Conservation (phyloP, 192 early-diverging fungal genomes). For the Podila minutissima region DNA sequence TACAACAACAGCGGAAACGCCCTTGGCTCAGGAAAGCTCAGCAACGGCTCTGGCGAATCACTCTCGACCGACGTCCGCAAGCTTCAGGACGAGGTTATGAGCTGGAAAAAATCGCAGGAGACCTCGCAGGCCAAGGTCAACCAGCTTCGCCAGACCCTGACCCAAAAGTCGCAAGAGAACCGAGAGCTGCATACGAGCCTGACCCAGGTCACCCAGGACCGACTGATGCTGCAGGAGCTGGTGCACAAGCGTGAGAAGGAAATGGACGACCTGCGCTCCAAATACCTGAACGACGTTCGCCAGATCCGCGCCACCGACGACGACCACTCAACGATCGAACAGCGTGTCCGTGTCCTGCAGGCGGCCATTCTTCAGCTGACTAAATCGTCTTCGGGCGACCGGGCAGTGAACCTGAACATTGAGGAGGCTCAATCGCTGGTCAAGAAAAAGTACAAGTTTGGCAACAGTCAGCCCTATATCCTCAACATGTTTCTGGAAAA, state of each 20-base stretch:
- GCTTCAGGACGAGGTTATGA: conserved; percentile 39
- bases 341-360: conserved; percentile 50
- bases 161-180: conserved; percentile 46
- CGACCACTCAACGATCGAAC: conserved; percentile 50
- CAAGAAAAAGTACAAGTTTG: conserved; percentile 49
- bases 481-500: conserved; percentile 62
- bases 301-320: conserved; percentile 60
- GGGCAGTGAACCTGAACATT: conserved; percentile 40
- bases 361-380: conserved; percentile 43
- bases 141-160: conserved; percentile 23
- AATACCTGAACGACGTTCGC: conserved; percentile 52
- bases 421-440: conserved; percentile 37
- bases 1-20: neutral
- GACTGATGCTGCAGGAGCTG: conserved; percentile 45
- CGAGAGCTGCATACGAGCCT: conserved; percentile 31
- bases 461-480: conserved; percentile 46
- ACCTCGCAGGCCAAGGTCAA: conserved; percentile 29
- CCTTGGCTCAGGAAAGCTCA: conserved; percentile 1
- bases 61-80: conserved; percentile 39
- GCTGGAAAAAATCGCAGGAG: conserved; percentile 46
- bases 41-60: conserved; percentile 10
- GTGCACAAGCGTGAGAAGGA: conserved; percentile 51
- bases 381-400: conserved; percentile 45
- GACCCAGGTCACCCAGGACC: conserved; percentile 39
- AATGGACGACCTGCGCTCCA: conserved; percentile 47